Evolutionary conservation across 2,329 filamentous ascomycete genomes (phyloP), one percentile per base, ranked within the genome.

Genomic region (Botrytis pseudocinerea): DNA sequence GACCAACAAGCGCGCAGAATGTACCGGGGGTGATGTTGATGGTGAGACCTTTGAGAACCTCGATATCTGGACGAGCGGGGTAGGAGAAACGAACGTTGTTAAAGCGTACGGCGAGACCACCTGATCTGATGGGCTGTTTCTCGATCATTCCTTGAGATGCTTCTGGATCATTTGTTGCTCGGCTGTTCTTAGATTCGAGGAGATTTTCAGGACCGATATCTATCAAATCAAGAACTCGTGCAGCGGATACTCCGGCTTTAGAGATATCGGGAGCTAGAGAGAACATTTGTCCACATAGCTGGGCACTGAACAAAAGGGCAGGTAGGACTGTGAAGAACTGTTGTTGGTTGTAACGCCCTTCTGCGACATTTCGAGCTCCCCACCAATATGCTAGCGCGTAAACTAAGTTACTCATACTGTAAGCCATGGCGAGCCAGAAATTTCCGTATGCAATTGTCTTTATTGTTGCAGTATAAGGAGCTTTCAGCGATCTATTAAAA

Each of bases 331-430:
- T 91, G 80, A 94, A 89, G 83, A 94, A 94, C 18, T 92, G 87
- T 42, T 89, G 88, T 63, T 88, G 88, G 82, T 85, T 76, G 91
- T 91, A 73, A 87, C 83, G 8, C 83, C 92, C 91, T 61, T 86
- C 85, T 72, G 90, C 87, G 74, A 94, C 92, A 73, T 90, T 88
- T 77, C 89, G 91, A 0, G 91, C 87, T 8, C 92, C 92, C 91
- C 92, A 94, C 91, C 91, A 94, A 81, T 93, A 94, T 1, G 91
- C 90, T 71, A 95, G 86, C 0, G 91, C 91, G 78, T 94, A 92
- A 38, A 93, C 87, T 60, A 92, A 84, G 77, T 91, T 92, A 38
- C 89, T 87, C 12, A 87, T 83, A 75, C 86, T 87, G 79, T 89
- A 88, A 22, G 88, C 85, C 35, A 90, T 83, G 12, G 89, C 88